phyloP scores from a whole-genome alignment of 2,329 filamentous ascomycete genomes.

The Hortaea werneckii region DNA sequence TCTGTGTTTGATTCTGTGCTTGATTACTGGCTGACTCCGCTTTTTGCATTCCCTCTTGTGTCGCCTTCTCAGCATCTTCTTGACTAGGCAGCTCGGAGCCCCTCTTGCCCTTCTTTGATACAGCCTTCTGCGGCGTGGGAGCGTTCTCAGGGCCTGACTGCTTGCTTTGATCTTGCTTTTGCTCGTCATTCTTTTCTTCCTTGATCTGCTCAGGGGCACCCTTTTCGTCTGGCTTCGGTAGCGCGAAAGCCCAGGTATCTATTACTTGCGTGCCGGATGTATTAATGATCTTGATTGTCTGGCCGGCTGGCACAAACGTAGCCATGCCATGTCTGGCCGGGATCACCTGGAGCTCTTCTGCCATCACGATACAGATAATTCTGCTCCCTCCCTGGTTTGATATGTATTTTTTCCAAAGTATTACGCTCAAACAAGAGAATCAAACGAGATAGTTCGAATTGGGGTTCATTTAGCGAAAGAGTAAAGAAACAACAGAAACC shows the following conservation, averaged over 20 bases:
- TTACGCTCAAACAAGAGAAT: not conserved
- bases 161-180: conserved; percentile 9
- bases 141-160: conserved; percentile 14
- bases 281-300: conserved; percentile 41
- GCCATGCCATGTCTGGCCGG: conserved; percentile 41
- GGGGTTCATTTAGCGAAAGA: not conserved
- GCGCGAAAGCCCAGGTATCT: conserved; percentile 40
- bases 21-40: conserved; percentile 9
- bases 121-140: conserved; percentile 8
- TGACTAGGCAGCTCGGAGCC: conserved; percentile 22
- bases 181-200: conserved; percentile 14
- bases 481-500: not conserved
- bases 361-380: conserved; percentile 2
- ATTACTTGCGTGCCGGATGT: conserved; percentile 39
- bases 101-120: conserved; percentile 19
- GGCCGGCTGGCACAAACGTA: conserved; percentile 39
- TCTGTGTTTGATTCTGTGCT: too few species aligned
- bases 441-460: not conserved
- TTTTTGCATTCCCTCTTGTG: conserved; percentile 15
- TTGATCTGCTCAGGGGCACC: conserved; percentile 15
- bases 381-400: not conserved
- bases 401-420: not conserved
- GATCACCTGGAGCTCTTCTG: conserved; percentile 30
- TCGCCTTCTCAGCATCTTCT: conserved; percentile 26
- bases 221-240: conserved; percentile 32